Base-by-base conservation (phyloP, 805 yeast species). In the Peterozyma xylosa region DNA sequence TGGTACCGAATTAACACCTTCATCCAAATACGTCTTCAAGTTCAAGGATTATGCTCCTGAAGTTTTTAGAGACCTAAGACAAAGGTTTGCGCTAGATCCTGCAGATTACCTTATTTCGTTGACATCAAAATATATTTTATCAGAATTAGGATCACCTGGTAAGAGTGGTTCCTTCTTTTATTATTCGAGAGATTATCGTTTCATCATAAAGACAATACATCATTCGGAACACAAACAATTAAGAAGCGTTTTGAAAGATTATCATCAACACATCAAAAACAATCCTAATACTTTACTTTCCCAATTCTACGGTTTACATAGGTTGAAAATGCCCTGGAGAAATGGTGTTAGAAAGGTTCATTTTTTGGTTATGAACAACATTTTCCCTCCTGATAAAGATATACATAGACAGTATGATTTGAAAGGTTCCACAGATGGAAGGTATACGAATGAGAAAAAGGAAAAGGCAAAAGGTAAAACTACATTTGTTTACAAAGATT, bases 151-250 rank as follows among this genome's bases (percentile, higher is more conserved):
- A 16, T 89, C 97, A 1, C 97, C 98, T 0, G 99, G 99, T 3
- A 93, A 93, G 61, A 84, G 95, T 56, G 99, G 99, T 0, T 88
- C 96, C 0, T 91, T 91, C 57, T 93, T 93, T 59, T 93, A 93
- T 67, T 95, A 86, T 62, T 88, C 97, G 5, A 70, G 96, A 48
- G 99, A 95, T 65, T 90, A 82, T 66, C 75, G 91, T 50, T 93
- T 86, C 64, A 93, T 93, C 58, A 95, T 93, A 63, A 93, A 93
- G 61, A 93, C 99, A 0, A 89, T 93, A 44, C 97, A 87, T 59
- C 95, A 86, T 55, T 66, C 93, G 1, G 99, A 93, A 57, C 98
- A 93, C 66, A 78, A 79, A 48, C 93, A 87, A 59, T 66, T 93
- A 48, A 70, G 95, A 52, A 72, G 70, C 49, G 78, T 86, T 33